phyloP scores from a whole-genome alignment of 2,329 filamentous ascomycete genomes.

The Xylaria sp. region DNA sequence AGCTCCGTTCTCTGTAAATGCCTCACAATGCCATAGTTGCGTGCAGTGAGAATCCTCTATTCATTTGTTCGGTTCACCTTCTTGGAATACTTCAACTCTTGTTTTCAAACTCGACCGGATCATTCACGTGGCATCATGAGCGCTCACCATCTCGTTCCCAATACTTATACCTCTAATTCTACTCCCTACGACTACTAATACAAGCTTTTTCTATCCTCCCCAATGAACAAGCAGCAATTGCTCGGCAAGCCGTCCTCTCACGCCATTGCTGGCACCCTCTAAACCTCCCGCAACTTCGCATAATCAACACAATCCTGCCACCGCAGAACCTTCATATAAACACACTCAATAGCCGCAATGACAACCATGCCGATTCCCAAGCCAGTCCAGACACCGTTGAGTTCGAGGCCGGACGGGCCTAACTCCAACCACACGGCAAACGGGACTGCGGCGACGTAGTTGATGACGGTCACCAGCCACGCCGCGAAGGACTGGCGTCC shows the following conservation, averaged over 20 bases:
- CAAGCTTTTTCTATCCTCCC: too few species aligned
- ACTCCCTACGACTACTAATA: too few species aligned
- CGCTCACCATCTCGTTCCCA: too few species aligned
- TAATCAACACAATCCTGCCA: conserved; percentile 34
- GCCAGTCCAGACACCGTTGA: conserved; percentile 36
- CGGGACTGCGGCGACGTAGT: conserved; percentile 37
- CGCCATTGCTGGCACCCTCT: neutral
- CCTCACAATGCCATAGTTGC: too few species aligned
- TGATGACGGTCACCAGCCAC: conserved; percentile 34
- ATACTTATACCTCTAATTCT: too few species aligned
- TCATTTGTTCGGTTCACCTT: too few species aligned
- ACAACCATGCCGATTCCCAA: conserved; percentile 33
- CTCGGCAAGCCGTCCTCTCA: neutral
- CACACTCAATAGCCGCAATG: conserved; percentile 30
- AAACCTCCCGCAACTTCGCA: conserved; percentile 28
- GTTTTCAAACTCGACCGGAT: too few species aligned
- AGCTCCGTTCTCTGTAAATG: too few species aligned
- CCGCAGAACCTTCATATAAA: conserved; percentile 31
- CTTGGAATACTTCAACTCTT: too few species aligned
- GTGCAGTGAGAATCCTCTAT: too few species aligned
- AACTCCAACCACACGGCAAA: conserved; percentile 37
- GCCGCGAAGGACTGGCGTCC: conserved; percentile 36
- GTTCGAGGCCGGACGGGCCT: conserved; percentile 28
- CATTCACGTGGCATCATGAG: too few species aligned
- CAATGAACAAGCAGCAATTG: too few species aligned